Evolutionary conservation across 306 rosid species (phyloP).

Genomic region (Castanea crenata): DNA sequence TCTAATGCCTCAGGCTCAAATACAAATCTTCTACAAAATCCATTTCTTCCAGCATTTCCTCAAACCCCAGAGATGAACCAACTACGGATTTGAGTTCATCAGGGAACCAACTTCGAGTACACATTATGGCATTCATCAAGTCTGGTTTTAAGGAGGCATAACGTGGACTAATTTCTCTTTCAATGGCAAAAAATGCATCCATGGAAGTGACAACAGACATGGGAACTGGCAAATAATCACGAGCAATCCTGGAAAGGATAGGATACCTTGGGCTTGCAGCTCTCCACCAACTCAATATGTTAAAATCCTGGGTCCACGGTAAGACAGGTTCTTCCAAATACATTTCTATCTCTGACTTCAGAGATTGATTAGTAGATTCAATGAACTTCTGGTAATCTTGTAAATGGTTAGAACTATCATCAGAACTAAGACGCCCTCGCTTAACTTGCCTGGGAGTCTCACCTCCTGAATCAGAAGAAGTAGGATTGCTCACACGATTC

Average conservation of each 20-base stretch:
- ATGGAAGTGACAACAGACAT: conserved; percentile 1
- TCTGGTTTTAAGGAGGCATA: neutral
- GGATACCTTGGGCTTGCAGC: conserved; percentile 4
- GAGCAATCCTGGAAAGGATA: conserved; percentile 20
- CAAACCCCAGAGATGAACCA: too few relatives aligned
- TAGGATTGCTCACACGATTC: too few relatives aligned
- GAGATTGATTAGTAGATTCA: too few relatives aligned
- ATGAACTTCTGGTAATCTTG: too few relatives aligned
- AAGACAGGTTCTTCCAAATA: conserved; percentile 19
- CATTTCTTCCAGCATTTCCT: too few relatives aligned
- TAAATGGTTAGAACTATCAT: too few relatives aligned
- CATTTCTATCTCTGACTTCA: conserved; percentile 14
- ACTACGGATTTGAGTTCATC: neutral
- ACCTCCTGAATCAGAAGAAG: too few relatives aligned
- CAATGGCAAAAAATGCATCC: conserved; percentile 6
- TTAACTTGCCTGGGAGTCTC: too few relatives aligned
- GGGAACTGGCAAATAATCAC: conserved; percentile 11
- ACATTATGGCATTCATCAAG: conserved; percentile 3
- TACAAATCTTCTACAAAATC: too few relatives aligned
- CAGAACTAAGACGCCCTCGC: too few relatives aligned
- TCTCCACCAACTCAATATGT: conserved; percentile 21
- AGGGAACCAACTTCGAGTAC: conserved; percentile 12
- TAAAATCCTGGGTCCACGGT: conserved; percentile 10
- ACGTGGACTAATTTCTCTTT: conserved; percentile 12
- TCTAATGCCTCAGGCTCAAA: too few relatives aligned